Percentiles rank a stretch among this genome's conserved stretches.
phyloP scores from a whole-genome alignment of 176 grass and related monocot species.

The Aegilops speltoides region DNA sequence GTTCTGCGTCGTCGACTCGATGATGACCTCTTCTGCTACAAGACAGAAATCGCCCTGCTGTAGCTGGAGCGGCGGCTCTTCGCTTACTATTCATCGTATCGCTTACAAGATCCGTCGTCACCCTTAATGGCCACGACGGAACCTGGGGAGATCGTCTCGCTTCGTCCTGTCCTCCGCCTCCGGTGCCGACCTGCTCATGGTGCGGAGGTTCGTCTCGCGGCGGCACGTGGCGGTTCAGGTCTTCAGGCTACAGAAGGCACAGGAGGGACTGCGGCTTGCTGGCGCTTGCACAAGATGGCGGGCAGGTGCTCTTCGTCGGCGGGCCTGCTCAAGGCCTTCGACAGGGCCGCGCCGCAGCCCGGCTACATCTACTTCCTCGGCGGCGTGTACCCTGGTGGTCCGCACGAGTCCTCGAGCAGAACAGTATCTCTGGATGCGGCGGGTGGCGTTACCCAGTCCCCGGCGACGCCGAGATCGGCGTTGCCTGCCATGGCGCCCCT shows the following conservation, averaged over 20 bases:
- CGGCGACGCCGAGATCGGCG: not conserved
- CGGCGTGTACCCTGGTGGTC: not conserved
- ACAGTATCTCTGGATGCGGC: conserved; percentile 2
- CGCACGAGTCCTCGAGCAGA: not conserved
- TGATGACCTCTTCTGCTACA: not conserved
- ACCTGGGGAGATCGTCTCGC: not conserved
- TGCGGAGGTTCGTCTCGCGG: not conserved
- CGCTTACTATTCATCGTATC: not conserved
- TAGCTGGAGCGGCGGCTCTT: no score
- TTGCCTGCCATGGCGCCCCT: not conserved
- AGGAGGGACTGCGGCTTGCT: not conserved
- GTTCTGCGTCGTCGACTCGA: not conserved
- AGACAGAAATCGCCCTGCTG: no score
- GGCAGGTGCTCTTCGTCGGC: conserved; percentile 21
- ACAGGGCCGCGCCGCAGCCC: not conserved
- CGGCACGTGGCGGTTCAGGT: not conserved
- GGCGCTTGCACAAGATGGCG: not conserved
- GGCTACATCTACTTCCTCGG: conserved; percentile 26
- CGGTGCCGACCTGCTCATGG: not conserved
- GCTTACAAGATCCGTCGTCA: no score
- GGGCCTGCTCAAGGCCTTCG: conserved; percentile 17
- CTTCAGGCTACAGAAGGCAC: not conserved
- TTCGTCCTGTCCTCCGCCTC: not conserved
- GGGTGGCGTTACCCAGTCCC: not conserved
- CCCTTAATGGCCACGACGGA: no score